Percentiles rank a stretch among this genome's conserved stretches.
phyloP scores from a whole-genome alignment of 2,329 filamentous ascomycete species.

The Fusarium nygamai region DNA sequence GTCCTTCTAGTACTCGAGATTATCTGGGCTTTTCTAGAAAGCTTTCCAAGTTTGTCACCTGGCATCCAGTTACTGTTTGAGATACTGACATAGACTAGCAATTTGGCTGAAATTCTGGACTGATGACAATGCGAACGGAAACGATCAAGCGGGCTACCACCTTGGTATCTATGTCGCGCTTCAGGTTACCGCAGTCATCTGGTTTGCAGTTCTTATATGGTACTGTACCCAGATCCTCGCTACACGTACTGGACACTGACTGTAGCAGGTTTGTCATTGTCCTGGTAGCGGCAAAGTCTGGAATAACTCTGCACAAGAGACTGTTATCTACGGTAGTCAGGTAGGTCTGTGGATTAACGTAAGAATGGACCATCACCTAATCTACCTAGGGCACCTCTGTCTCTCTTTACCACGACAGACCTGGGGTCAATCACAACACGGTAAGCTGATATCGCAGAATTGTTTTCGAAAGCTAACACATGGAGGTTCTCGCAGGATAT shows the following conservation, averaged over 20 bases:
- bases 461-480: background rate
- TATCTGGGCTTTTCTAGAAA: constrained; percentile 42
- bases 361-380: constrained; percentile 5
- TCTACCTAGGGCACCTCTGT: constrained; percentile 49
- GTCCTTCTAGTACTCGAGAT: constrained; percentile 37
- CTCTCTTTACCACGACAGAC: constrained; percentile 53
- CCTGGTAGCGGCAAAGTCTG: constrained; percentile 41
- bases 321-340: constrained; percentile 39
- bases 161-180: constrained; percentile 42
- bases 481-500: constrained; percentile 56
- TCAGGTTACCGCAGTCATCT: constrained; percentile 34
- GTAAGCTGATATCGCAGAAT: constrained; percentile 24
- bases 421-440: constrained; percentile 54
- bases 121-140: constrained; percentile 28
- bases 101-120: constrained; percentile 49
- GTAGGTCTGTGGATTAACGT: background rate
- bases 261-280: constrained; percentile 43
- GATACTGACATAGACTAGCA: constrained; percentile 21
- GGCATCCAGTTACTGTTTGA: background rate
- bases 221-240: background rate
- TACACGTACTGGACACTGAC: background rate
- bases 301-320: constrained; percentile 39
- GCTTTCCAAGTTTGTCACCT: constrained; percentile 43
- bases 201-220: constrained; percentile 38
- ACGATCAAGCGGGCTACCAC: constrained; percentile 26